phyloP scores from a whole-genome alignment of 352 stramenopile genomes.

The Bremia lactucae region DNA sequence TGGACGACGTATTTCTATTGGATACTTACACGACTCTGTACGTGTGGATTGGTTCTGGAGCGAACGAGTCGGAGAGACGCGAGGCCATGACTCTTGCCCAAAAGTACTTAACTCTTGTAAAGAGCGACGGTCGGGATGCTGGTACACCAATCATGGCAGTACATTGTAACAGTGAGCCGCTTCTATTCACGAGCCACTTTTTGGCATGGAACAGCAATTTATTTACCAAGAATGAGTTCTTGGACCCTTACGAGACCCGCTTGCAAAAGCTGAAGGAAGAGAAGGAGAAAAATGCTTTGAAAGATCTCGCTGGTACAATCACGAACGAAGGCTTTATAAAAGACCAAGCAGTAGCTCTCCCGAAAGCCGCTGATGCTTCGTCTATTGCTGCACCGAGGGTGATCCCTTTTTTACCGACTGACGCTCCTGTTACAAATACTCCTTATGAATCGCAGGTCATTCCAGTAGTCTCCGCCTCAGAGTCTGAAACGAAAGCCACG shows the following conservation, averaged over 20 bases:
- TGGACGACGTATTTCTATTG: constrained; percentile 87
- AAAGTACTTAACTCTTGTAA: constrained; percentile 59
- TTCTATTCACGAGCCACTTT: constrained; percentile 89
- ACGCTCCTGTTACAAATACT: constrained; percentile 4
- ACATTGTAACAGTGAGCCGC: constrained; percentile 69
- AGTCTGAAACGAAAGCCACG: too few relatives aligned
- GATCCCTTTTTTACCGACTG: constrained; percentile 19
- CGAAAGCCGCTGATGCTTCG: constrained; percentile 4
- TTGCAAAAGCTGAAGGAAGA: constrained; percentile 69
- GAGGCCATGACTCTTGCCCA: constrained; percentile 49
- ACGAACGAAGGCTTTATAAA: constrained; percentile 36
- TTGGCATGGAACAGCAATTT: constrained; percentile 78
- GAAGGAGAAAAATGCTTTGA: constrained; percentile 59
- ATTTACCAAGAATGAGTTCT: constrained; percentile 78
- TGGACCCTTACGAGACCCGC: constrained; percentile 85
- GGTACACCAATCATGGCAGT: constrained; percentile 80
- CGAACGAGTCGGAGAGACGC: constrained; percentile 67
- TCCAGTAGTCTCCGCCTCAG: too few relatives aligned
- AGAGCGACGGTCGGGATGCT: constrained; percentile 71
- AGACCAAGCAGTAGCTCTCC: constrained; percentile 10
- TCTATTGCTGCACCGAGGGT: constrained; percentile 6
- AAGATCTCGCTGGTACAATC: constrained; percentile 45
- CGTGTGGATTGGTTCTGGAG: constrained; percentile 81
- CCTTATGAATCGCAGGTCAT: constrained; percentile 5
- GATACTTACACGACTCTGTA: constrained; percentile 86